Percentiles rank a stretch among this genome's conserved stretches.
Evolutionary conservation across 148 eudicot species (phyloP).

Genomic region (Rhododendron mucronatum): DNA sequence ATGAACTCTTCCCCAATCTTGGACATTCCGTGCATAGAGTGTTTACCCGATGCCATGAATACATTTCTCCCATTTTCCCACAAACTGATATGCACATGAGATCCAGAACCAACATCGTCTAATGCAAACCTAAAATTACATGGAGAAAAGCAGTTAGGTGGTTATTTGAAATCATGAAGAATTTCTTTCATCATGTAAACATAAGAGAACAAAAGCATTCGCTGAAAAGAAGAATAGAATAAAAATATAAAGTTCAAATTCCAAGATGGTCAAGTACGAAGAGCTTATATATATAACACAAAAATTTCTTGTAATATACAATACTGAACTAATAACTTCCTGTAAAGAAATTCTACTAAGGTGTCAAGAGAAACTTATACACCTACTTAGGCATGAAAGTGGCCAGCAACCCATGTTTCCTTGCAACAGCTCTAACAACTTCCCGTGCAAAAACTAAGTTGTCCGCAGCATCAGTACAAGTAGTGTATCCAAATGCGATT

Average conservation of each 20-base stretch:
- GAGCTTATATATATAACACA: not conserved
- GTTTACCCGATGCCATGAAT: slow-evolving; percentile 64
- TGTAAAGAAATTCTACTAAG: not conserved
- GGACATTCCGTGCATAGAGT: slow-evolving; percentile 64
- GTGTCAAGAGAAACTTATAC: not conserved
- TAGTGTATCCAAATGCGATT: slow-evolving; percentile 60
- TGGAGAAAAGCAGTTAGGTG: not conserved
- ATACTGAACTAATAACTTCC: not conserved
- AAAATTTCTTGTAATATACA: not conserved
- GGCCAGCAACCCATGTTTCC: slow-evolving; percentile 86
- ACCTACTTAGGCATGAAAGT: slow-evolving; percentile 95
- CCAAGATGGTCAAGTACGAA: not conserved
- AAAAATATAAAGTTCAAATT: not conserved
- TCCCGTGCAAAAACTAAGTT: slow-evolving; percentile 74
- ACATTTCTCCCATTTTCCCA: slow-evolving; percentile 76
- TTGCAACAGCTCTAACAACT: slow-evolving; percentile 72
- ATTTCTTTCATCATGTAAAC: not conserved
- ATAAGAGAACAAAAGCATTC: not conserved
- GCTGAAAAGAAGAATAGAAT: not conserved
- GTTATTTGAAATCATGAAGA: not conserved
- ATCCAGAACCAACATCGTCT: slow-evolving; percentile 90
- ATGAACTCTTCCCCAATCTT: slow-evolving; percentile 87
- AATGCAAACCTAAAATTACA: slow-evolving; percentile 48
- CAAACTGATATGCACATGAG: slow-evolving; percentile 94
- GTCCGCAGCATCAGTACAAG: slow-evolving; percentile 71